Evolutionary conservation across 495 filamentous ascomycete species (phyloP).

Genomic region (Penicillium maclennaniae): DNA sequence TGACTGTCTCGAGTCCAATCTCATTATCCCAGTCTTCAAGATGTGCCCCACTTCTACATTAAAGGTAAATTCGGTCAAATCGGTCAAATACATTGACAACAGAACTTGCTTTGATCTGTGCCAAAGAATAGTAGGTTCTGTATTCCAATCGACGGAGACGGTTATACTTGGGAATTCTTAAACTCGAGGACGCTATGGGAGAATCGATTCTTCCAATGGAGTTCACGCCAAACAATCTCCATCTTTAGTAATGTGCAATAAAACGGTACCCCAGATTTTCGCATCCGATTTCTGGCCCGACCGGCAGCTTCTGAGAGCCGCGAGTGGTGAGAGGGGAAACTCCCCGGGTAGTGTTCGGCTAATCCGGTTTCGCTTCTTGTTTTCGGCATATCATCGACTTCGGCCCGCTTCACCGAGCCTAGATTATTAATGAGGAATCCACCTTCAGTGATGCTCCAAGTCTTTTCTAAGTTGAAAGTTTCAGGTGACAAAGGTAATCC

Average conservation of each 20-base stretch:
- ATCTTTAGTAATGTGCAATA: background rate
- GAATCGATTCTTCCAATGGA: too few species aligned
- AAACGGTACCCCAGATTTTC: conserved; percentile 4
- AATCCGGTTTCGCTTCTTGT: conserved; percentile 15
- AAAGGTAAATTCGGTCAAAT: too few species aligned
- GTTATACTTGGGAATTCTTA: too few species aligned
- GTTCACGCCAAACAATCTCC: background rate
- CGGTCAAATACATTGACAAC: too few species aligned
- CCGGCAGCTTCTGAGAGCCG: background rate
- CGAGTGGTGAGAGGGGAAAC: conserved; percentile 4
- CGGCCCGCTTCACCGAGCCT: conserved; percentile 2
- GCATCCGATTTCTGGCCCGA: conserved; percentile 13
- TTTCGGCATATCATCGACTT: conserved; percentile 18
- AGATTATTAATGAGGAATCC: conserved; percentile 14
- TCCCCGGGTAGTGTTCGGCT: conserved; percentile 21
- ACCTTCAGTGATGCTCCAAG: background rate
- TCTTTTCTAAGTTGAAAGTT: background rate
- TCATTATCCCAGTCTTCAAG: too few species aligned
- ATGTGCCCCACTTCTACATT: too few species aligned
- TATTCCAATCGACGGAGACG: too few species aligned
- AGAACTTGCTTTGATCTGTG: too few species aligned
- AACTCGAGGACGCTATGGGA: too few species aligned
- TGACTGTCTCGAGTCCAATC: too few species aligned
- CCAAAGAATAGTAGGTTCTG: too few species aligned
- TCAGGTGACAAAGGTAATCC: background rate